Conservation (phyloP, 2,329 filamentous ascomycete genomes). For the Ustulina deusta region DNA sequence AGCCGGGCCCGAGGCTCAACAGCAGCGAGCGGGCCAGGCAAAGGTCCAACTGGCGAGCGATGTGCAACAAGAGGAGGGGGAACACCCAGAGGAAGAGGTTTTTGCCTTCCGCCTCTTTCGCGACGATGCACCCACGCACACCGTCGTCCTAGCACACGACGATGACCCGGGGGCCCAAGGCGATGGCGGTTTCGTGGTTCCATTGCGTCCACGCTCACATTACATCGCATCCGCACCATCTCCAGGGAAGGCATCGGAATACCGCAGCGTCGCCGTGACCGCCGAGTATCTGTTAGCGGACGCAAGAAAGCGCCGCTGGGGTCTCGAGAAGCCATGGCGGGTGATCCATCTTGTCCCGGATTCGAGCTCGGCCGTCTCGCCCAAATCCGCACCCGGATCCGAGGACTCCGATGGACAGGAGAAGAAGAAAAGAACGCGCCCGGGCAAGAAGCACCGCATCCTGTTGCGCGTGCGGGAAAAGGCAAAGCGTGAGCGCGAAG, state of each 20-base stretch:
- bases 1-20: conserved; percentile 23
- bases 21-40: conserved; percentile 27
- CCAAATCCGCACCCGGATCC: background rate
- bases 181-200: conserved; percentile 55
- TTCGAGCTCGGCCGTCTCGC: conserved; percentile 40
- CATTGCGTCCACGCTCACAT: conserved; percentile 59
- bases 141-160: conserved; percentile 63
- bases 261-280: conserved; percentile 61
- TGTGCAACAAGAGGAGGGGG: conserved; percentile 27
- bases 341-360: conserved; percentile 60
- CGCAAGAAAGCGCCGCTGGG: conserved; percentile 64
- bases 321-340: conserved; percentile 71
- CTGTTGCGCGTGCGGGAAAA: conserved; percentile 61
- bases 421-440: conserved; percentile 52
- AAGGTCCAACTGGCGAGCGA: conserved; percentile 39
- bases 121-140: conserved; percentile 58
- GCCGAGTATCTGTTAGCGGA: conserved; percentile 63
- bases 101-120: conserved; percentile 72
- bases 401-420: conserved; percentile 17
- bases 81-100: conserved; percentile 55
- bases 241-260: conserved; percentile 54
- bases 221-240: conserved; percentile 61
- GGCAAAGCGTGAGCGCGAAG: conserved; percentile 56
- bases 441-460: conserved; percentile 71
- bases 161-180: conserved; percentile 53